These are phyloP conservation scores for Lactarius sp. DNA, from an alignment of 768 basidiomycete genomes.

Conservation along the genomic window DNA sequence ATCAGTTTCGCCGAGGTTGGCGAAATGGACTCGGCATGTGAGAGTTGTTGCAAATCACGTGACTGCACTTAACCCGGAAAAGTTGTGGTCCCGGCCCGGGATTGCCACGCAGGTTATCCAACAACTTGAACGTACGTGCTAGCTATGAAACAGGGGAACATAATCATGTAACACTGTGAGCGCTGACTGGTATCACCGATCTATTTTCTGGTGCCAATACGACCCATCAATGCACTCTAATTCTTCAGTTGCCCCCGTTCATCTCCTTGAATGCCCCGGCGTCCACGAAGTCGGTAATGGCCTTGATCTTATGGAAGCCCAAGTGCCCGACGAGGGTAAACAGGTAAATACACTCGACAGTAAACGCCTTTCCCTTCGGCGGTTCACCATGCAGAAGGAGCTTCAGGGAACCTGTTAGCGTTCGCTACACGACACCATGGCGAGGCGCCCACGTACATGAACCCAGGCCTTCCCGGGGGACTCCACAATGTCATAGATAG, in stretches of 20 bases:
- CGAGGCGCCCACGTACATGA: not conserved
- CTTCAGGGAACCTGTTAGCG: not conserved
- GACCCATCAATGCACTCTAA: not conserved
- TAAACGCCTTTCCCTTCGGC: conserved; percentile 1
- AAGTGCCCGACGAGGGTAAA: conserved; percentile 1
- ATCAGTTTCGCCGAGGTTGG: too few relatives aligned
- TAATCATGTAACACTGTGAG: not conserved
- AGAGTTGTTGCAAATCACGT: too few relatives aligned
- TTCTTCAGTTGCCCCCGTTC: not conserved
- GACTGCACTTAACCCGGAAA: too few relatives aligned
- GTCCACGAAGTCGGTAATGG: conserved; percentile 1
- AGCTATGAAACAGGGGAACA: too few relatives aligned
- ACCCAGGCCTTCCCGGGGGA: not conserved
- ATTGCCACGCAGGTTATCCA: too few relatives aligned
- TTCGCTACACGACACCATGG: not conserved
- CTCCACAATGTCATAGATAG: conserved; percentile 4
- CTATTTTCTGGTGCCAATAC: not conserved
- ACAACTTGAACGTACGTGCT: too few relatives aligned
- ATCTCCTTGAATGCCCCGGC: not conserved
- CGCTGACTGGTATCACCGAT: not conserved
- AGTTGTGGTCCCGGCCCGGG: too few relatives aligned
- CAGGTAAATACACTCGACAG: conserved; percentile 9
- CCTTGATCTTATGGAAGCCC: not conserved
- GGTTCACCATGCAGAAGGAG: not conserved
- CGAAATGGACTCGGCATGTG: too few relatives aligned